Percentiles rank a stretch among this genome's conserved stretches.
Evolutionary conservation across 208 protist species (phyloP).

Genomic region (Acanthamoeba lenticulata): DNA sequence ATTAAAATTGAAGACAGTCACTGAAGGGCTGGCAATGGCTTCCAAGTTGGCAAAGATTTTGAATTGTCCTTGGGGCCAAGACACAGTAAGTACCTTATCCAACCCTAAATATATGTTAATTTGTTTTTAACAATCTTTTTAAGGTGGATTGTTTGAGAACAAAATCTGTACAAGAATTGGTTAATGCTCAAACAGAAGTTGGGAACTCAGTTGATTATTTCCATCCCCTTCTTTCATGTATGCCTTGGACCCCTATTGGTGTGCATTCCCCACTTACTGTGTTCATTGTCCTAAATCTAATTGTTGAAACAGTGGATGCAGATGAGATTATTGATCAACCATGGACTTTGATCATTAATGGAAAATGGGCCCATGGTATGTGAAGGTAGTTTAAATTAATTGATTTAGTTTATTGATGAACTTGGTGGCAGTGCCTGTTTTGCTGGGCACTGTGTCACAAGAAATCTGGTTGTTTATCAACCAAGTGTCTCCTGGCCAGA

Average conservation of each 20-base stretch:
- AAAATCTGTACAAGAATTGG: too few species aligned
- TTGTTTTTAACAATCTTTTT: too few species aligned
- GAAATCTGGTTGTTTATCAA: conserved; percentile 65
- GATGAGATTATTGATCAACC: conserved; percentile 59
- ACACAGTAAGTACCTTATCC: background rate
- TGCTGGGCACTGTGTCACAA: conserved; percentile 62
- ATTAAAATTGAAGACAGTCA: conserved; percentile 65
- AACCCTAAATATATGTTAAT: too few species aligned
- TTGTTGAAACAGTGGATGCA: conserved; percentile 34
- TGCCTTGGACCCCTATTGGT: conserved; percentile 17
- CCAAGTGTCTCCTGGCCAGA: background rate
- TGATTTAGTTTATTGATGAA: background rate
- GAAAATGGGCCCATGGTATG: conserved; percentile 37
- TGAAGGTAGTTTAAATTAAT: background rate
- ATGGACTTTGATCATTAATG: conserved; percentile 18
- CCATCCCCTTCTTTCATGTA: background rate
- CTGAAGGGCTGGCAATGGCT: background rate
- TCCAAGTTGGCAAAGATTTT: background rate
- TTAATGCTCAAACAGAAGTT: too few species aligned
- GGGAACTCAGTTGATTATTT: background rate
- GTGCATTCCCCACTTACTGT: background rate
- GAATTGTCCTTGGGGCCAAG: background rate
- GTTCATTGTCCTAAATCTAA: background rate
- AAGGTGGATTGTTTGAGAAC: too few species aligned
- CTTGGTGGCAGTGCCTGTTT: conserved; percentile 30